Percentiles rank a stretch among this genome's conserved stretches.
These are phyloP conservation scores for Xylaria scruposa DNA, from an alignment of 495 filamentous ascomycete species.

Conservation along the genomic window DNA sequence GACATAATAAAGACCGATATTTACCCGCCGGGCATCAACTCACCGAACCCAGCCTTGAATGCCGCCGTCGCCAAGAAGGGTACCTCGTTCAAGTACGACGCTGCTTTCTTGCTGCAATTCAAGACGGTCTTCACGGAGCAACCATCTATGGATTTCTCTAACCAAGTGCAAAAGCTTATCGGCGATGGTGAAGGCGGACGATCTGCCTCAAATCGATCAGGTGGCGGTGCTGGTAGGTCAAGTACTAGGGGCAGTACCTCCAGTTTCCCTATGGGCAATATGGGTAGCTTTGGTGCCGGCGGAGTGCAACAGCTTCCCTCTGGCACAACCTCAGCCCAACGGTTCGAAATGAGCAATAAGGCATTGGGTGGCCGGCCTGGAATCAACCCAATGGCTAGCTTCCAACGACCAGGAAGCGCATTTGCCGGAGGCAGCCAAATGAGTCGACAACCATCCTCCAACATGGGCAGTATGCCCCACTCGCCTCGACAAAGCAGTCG, in stretches of 20 bases:
- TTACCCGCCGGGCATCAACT: constrained; percentile 82
- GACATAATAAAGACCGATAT: constrained; percentile 64
- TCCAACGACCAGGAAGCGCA: constrained; percentile 60
- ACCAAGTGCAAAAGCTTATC: constrained; percentile 85
- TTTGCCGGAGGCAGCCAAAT: constrained; percentile 63
- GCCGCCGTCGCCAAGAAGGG: constrained; percentile 71
- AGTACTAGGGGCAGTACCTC: constrained; percentile 53
- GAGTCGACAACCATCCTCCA: constrained; percentile 57
- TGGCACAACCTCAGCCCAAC: constrained; percentile 70
- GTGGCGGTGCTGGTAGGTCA: constrained; percentile 57
- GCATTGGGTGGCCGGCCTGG: constrained; percentile 49
- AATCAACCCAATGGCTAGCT: constrained; percentile 65
- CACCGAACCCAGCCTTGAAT: constrained; percentile 91
- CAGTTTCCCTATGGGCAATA: constrained; percentile 68
- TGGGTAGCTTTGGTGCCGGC: constrained; percentile 72
- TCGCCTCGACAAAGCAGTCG: constrained; percentile 60
- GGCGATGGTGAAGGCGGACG: constrained; percentile 71
- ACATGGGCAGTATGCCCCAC: constrained; percentile 51
- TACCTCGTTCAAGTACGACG: constrained; percentile 91
- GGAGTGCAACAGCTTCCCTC: constrained; percentile 64
- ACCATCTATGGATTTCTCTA: constrained; percentile 87
- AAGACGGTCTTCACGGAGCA: constrained; percentile 93
- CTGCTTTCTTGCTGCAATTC: constrained; percentile 97
- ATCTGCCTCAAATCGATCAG: constrained; percentile 74
- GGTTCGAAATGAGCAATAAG: constrained; percentile 59